These are phyloP conservation scores for Massariosphaeria phaeospora DNA, from an alignment of 495 filamentous ascomycete species.

Conservation along the genomic window DNA sequence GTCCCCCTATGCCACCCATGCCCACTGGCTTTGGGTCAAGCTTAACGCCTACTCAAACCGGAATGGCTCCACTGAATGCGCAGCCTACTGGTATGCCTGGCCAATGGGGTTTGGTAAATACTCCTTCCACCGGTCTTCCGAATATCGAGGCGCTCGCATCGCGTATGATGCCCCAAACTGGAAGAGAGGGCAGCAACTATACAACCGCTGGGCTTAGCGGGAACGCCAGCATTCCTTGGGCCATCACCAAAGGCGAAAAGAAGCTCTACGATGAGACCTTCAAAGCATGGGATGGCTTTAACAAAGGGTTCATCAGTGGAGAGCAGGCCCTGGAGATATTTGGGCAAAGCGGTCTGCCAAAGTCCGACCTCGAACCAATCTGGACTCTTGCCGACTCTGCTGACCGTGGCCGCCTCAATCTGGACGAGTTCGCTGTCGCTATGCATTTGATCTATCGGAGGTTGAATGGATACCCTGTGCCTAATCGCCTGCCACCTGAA, in stretches of 20 bases:
- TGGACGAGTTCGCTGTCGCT: constrained; percentile 97
- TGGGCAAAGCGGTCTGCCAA: constrained; percentile 89
- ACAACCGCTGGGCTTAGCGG: constrained; percentile 84
- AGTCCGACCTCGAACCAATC: constrained; percentile 80
- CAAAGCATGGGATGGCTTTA: constrained; percentile 92
- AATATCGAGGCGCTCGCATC: constrained; percentile 91
- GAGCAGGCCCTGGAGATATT: constrained; percentile 96
- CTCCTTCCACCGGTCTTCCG: constrained; percentile 80
- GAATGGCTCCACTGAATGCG: constrained; percentile 64
- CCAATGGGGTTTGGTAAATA: constrained; percentile 97
- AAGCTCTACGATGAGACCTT: constrained; percentile 94
- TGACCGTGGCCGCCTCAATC: constrained; percentile 87
- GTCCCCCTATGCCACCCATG: constrained; percentile 93
- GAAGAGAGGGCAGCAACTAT: constrained; percentile 77
- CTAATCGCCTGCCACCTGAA: constrained; percentile 86
- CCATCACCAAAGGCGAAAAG: constrained; percentile 98
- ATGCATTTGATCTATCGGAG: constrained; percentile 99
- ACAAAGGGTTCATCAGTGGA: constrained; percentile 88
- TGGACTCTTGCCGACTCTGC: constrained; percentile 94
- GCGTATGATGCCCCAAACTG: constrained; percentile 96
- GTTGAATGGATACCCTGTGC: constrained; percentile 90
- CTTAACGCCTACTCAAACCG: constrained; percentile 62
- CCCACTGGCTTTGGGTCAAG: constrained; percentile 69
- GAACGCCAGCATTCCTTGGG: constrained; percentile 95
- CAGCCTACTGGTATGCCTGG: constrained; percentile 96